Base-by-base conservation (phyloP, 176 grass and related monocot genomes). In the Ensete glaucum region DNA sequence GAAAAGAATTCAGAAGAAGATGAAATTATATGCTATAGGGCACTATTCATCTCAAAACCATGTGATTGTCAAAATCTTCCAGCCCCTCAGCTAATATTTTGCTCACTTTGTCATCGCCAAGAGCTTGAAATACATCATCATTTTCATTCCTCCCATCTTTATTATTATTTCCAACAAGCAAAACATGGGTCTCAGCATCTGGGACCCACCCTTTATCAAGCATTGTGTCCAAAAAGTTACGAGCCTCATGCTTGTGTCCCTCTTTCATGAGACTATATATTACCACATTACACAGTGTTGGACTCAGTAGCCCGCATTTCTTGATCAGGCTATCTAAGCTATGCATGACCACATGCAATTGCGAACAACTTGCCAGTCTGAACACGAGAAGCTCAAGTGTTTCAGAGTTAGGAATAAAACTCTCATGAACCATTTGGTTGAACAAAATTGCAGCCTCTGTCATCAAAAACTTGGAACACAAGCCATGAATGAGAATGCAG, bases 141-240 rank as follows among this genome's bases (percentile, higher is more conserved):
- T n/a, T 11, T 75, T 65, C 69, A 63, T 68, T 69, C 71, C 3
- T 70, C 24, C 70, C 76, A 54, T 82, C 82, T 62, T 10, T 10
- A 67, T 50, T 50, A 69, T 21, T 15, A 9, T n/a, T 86, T 34
- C 85, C 69, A 5, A 87, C 73, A 69, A 91, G 80, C 56, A 85
- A 29, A 51, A 64, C 25, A 83, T 91, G 88, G 72, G 88, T 87
- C 62, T 63, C 68, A 43, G 85, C 78, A 81, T 91, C 85, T 78
- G 88, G 88, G 29, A 91, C 85, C 82, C 85, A 87, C 9, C 88
- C 82, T 51, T 82, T 91, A 29, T 91, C 88, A 29, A 91, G 69
- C 82, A 87, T 91, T 77, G 77, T 82, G 78, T 91, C 88, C 23
- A 91, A 71, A 78, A 91, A 91, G 56, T 82, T 91, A 34, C 75